A percentile compares a stretch with the other conserved stretches of the same genome.
Evolutionary conservation across 2,329 filamentous ascomycete species (phyloP).

Genomic region (Aspergillus phoenicis): DNA sequence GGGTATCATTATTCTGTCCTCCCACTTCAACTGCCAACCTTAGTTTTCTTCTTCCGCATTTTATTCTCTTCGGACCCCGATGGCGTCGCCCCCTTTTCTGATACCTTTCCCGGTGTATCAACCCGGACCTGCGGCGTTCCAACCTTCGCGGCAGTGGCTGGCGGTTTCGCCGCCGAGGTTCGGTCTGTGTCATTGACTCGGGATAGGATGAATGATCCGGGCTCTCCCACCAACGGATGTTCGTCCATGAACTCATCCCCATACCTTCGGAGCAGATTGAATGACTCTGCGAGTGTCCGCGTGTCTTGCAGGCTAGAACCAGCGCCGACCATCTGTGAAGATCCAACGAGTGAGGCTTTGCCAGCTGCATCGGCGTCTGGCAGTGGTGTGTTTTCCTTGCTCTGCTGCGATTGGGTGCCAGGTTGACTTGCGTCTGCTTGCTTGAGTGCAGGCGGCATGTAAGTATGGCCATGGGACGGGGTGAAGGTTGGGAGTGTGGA

Average conservation of each 20-base stretch:
- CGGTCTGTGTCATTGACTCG: slow-evolving; percentile 39
- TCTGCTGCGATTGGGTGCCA: slow-evolving; percentile 44
- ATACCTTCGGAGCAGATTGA: slow-evolving; percentile 55
- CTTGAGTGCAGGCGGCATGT: slow-evolving; percentile 54
- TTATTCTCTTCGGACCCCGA: slow-evolving; percentile 41
- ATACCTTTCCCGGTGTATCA: slow-evolving; percentile 34
- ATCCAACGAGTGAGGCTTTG: slow-evolving; percentile 31
- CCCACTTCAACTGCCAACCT: slow-evolving; percentile 30
- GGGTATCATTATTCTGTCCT: slow-evolving; percentile 1
- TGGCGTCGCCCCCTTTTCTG: slow-evolving; percentile 35
- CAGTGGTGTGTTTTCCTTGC: slow-evolving; percentile 53
- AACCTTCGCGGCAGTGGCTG: slow-evolving; percentile 20
- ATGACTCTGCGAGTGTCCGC: slow-evolving; percentile 50
- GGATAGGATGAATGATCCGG: slow-evolving; percentile 62
- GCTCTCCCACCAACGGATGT: slow-evolving; percentile 64
- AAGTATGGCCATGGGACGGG: slow-evolving; percentile 62
- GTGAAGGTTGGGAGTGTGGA: slow-evolving; percentile 59
- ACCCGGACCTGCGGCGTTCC: slow-evolving; percentile 38
- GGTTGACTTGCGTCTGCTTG: slow-evolving; percentile 36
- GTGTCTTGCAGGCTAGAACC: slow-evolving; percentile 38
- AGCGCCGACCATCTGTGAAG: slow-evolving; percentile 21
- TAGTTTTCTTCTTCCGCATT: slow-evolving; percentile 40
- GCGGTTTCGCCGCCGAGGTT: slow-evolving; percentile 25
- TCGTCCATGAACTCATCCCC: slow-evolving; percentile 67
- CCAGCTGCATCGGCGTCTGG: slow-evolving; percentile 38